Evolutionary conservation across 106 monocot genomes (phyloP).

Genomic region (Dendrobium officinale): DNA sequence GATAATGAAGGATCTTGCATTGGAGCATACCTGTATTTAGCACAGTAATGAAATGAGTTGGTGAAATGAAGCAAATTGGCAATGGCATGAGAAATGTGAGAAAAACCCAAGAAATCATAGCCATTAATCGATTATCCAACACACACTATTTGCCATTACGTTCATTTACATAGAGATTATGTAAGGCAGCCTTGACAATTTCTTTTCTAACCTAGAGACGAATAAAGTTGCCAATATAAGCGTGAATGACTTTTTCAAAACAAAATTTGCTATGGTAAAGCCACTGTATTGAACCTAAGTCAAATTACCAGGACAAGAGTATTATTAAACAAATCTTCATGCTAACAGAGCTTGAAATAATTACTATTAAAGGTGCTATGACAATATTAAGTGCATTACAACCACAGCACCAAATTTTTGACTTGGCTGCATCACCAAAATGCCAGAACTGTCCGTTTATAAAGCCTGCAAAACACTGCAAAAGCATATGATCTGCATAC

Average conservation of each 20-base stretch:
- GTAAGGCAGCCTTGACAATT: not conserved
- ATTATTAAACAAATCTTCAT: not conserved
- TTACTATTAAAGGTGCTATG: not conserved
- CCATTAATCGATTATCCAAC: not conserved
- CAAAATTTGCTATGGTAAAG: not conserved
- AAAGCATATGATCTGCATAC: not conserved
- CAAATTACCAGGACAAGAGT: not conserved
- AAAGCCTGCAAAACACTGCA: not conserved
- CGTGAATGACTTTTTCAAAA: not conserved
- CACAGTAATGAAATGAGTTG: not conserved
- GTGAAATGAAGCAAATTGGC: not conserved
- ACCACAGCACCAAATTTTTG: not conserved
- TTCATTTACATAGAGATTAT: not conserved
- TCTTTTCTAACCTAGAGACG: not conserved
- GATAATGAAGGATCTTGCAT: conserved; percentile 61
- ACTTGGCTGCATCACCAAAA: not conserved
- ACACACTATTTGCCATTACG: not conserved
- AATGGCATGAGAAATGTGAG: not conserved
- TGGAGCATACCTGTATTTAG: conserved; percentile 56
- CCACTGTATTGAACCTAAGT: not conserved
- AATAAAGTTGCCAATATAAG: not conserved
- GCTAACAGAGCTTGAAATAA: not conserved
- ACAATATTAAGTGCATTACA: not conserved
- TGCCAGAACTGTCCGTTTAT: not conserved
- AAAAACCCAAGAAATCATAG: not conserved